Evolutionary conservation across 805 yeast genomes (phyloP), one percentile per base, ranked within the genome.

Genomic region (Candida nemodendra): DNA sequence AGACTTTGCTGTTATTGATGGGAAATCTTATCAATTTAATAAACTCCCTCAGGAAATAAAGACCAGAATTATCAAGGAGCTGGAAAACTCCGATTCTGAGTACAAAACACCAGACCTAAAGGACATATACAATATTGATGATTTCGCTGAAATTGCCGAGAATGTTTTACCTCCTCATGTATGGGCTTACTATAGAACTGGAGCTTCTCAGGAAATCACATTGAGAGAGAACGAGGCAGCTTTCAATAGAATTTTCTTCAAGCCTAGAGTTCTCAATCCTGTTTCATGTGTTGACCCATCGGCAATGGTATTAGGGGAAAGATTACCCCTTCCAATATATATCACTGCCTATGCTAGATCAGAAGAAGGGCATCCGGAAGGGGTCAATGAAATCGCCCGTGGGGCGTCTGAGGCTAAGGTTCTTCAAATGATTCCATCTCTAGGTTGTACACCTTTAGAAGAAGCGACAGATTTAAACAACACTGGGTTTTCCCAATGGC

Each of bases 121-220:
- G 8, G 79, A 75, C 47, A 73, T 86, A 40, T 76, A 78, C 57
- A 87, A 85, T 51, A 52, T 86, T 41, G 76, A 74, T 49, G 95
- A 87, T 57, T 88, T 87, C 54, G 95, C 88, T 59, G 72, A 72
- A 47, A 78, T 88, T 27, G 95, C 95, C 2, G 68, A 84, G 24
- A 71, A 77, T 44, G 77, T 84, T 27, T 66, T 87, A 70, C 72
- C 79, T 19, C 76, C 76, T 28, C 69, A 72, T 13, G 91, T 88
- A 0, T 82, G 93, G 84, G 85, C 85, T n/a, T 87, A 87, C 59
- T 87, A 84, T 56, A 77, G 88, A 2, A 78, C 88, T 5, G 96
- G 87, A 3, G 72, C 89, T 16, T 93, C 86, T 56, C 95, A 87
- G 57, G 96, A 87, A 62, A 75, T 87, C 48, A 72, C 95, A 1